A percentile compares a stretch with the other conserved stretches of the same genome.
Conservation (phyloP, 495 filamentous ascomycete species). For the Penicillium cinerascens region DNA sequence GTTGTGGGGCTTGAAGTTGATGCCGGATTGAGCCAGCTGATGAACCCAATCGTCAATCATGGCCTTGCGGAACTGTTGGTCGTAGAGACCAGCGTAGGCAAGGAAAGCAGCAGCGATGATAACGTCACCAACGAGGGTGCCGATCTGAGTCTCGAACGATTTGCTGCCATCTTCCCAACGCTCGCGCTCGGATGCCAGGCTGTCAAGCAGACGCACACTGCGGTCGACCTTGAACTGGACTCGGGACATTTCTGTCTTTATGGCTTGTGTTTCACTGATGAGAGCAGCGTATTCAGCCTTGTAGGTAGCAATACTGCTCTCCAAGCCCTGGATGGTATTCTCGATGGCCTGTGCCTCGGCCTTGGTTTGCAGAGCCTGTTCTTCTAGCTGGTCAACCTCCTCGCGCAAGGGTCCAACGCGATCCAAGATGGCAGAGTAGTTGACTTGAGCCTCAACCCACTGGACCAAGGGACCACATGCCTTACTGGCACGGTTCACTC, state of each 20-base stretch:
- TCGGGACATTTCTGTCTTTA: constrained; percentile 92
- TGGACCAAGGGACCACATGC: constrained; percentile 95
- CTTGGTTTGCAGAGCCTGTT: constrained; percentile 87
- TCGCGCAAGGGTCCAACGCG: constrained; percentile 89
- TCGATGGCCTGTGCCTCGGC: constrained; percentile 90
- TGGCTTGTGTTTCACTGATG: constrained; percentile 94
- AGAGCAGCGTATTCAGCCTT: constrained; percentile 94
- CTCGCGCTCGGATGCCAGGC: constrained; percentile 84
- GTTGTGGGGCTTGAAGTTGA: constrained; percentile 89
- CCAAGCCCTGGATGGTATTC: constrained; percentile 75
- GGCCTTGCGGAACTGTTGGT: constrained; percentile 93
- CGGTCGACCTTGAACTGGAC: constrained; percentile 98
- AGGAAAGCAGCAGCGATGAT: constrained; percentile 93
- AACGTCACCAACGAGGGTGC: constrained; percentile 93
- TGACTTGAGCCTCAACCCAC: constrained; percentile 96
- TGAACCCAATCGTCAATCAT: constrained; percentile 98
- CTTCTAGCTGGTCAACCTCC: constrained; percentile 83
- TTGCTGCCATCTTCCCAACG: constrained; percentile 96
- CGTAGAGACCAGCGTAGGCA: constrained; percentile 96
- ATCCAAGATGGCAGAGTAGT: constrained; percentile 94
- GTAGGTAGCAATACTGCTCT: constrained; percentile 91
- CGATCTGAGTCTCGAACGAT: constrained; percentile 96
- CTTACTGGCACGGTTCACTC: constrained; percentile 91
- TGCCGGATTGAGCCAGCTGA: constrained; percentile 84
- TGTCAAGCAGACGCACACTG: constrained; percentile 90